These are phyloP conservation scores for Pyrrhoderma noxium DNA, from an alignment of 1,284 basidiomycete species.

Conservation along the genomic window DNA sequence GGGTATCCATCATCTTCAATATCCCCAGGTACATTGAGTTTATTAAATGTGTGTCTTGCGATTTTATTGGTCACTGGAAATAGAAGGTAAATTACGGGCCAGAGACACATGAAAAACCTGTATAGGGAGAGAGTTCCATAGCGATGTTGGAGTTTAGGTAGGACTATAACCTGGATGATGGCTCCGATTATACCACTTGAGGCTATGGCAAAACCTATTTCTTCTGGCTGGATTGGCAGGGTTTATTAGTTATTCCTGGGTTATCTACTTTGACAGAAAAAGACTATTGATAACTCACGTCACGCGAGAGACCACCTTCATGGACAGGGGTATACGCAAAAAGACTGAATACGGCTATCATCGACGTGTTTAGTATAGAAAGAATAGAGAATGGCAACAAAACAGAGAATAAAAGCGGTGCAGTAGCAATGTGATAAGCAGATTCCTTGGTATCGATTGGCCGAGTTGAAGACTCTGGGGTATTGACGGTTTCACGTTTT, in stretches of 20 bases:
- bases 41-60: slow-evolving; percentile 24
- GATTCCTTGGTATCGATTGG: too few relatives aligned
- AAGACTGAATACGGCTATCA: slow-evolving; percentile 13
- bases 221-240: slow-evolving; percentile 12
- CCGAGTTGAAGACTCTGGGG: too few relatives aligned
- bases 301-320: slow-evolving; percentile 19
- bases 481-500: too few relatives aligned
- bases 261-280: not conserved
- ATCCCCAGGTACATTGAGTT: not conserved
- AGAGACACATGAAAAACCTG: slow-evolving; percentile 31
- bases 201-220: slow-evolving; percentile 21
- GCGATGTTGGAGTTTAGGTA: slow-evolving; percentile 31
- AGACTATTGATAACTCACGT: slow-evolving; percentile 19
- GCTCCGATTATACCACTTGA: slow-evolving; percentile 28
- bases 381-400: slow-evolving; percentile 17
- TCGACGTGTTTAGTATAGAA: slow-evolving; percentile 10
- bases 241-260: not conserved
- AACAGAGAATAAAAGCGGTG: slow-evolving; percentile 7
- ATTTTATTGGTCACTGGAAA: slow-evolving; percentile 33
- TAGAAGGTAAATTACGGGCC: slow-evolving; percentile 31
- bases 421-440: slow-evolving; percentile 1
- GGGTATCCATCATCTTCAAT: slow-evolving; percentile 9
- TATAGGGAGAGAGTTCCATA: slow-evolving; percentile 33
- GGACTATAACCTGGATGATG: slow-evolving; percentile 31
- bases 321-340: slow-evolving; percentile 15